A percentile compares a stretch with the other conserved stretches of the same genome.
These are phyloP conservation scores for Aspergillus kassunensis DNA, from an alignment of 495 filamentous ascomycete species.

Conservation along the genomic window DNA sequence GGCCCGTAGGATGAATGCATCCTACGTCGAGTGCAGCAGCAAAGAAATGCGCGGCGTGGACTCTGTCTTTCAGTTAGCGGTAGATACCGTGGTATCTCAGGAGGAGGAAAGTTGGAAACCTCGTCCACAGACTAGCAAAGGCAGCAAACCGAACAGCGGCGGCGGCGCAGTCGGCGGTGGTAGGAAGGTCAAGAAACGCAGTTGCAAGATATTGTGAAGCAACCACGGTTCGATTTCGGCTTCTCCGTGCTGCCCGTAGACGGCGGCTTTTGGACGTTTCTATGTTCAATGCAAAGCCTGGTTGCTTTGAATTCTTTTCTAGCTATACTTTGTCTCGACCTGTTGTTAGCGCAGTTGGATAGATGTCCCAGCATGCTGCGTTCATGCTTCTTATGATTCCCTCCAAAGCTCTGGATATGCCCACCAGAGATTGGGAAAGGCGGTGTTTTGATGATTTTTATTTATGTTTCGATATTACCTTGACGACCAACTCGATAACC, in stretches of 20 bases:
- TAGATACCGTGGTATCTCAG: conserved; percentile 72
- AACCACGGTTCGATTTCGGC: conserved; percentile 12
- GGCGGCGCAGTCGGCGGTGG: conserved; percentile 4
- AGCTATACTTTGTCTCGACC: conserved; percentile 4
- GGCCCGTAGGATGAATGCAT: conserved; percentile 85
- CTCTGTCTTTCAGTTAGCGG: conserved; percentile 87
- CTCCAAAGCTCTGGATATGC: not conserved
- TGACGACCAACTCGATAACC: conserved; percentile 14
- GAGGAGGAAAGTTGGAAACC: conserved; percentile 38
- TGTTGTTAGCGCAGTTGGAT: conserved; percentile 2
- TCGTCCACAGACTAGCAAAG: conserved; percentile 17
- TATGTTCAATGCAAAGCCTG: conserved; percentile 30
- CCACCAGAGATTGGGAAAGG: not conserved
- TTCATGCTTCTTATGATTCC: not conserved
- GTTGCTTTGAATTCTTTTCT: conserved; percentile 32
- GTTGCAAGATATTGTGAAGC: conserved; percentile 64
- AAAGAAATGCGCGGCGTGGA: conserved; percentile 96
- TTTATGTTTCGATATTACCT: not conserved
- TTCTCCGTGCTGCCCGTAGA: conserved; percentile 15
- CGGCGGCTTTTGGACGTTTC: not conserved
- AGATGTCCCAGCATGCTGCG: not conserved
- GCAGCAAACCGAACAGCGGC: conserved; percentile 26
- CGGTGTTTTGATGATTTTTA: not conserved
- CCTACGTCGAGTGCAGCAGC: conserved; percentile 95
- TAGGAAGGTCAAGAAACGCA: conserved; percentile 61